Conservation (phyloP, 805 yeast genomes). For the Spathaspora hagerdaliae region DNA sequence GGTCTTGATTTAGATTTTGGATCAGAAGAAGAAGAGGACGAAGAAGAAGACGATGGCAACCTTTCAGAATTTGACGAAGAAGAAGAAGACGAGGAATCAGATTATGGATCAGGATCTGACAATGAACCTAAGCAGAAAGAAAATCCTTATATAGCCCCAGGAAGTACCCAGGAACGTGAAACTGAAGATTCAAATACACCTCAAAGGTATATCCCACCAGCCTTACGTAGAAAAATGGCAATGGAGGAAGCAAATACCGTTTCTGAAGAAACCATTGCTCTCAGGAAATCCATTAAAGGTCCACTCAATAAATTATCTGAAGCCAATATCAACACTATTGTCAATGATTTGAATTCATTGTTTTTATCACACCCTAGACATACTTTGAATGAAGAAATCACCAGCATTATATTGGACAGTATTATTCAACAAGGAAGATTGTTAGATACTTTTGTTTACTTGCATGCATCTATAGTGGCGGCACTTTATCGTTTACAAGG, state of each 20-base stretch:
- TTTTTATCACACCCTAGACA: constrained; percentile 72
- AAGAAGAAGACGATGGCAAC: constrained; percentile 14
- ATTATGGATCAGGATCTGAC: constrained; percentile 6
- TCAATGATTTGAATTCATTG: constrained; percentile 60
- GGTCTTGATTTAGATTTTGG: constrained; percentile 57
- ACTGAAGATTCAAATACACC: constrained; percentile 14
- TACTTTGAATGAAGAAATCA: constrained; percentile 66
- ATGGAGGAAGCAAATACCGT: constrained; percentile 31
- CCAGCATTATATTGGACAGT: constrained; percentile 60
- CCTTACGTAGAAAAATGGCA: constrained; percentile 56
- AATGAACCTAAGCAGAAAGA: constrained; percentile 35
- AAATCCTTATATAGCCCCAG: constrained; percentile 75
- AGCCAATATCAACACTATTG: constrained; percentile 69
- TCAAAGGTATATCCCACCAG: constrained; percentile 78
- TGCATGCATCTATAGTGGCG: constrained; percentile 73
- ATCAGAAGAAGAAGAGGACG: constrained; percentile 12
- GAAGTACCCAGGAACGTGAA: neutral
- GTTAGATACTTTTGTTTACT: constrained; percentile 71
- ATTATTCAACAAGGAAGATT: constrained; percentile 60
- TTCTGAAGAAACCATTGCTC: constrained; percentile 38
- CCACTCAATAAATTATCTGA: constrained; percentile 87
- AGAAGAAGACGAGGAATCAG: constrained; percentile 4
- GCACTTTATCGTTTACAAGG: constrained; percentile 80
- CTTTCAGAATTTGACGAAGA: constrained; percentile 5
- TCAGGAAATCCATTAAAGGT: constrained; percentile 71